phyloP scores from a whole-genome alignment of 1,284 basidiomycete genomes.

The Apiotrichum mycotoxinovorans region DNA sequence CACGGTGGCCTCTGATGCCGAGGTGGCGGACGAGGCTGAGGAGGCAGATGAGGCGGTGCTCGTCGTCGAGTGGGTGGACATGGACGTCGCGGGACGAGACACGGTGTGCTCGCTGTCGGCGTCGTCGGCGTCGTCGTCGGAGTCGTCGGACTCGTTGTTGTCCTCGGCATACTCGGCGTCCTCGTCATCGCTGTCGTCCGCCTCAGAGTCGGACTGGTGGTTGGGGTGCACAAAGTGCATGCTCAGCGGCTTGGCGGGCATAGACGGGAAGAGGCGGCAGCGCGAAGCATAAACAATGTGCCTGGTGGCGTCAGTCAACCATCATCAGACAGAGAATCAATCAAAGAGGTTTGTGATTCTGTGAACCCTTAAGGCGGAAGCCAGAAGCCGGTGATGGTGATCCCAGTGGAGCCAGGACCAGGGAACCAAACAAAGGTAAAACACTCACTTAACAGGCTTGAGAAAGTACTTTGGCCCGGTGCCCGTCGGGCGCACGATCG shows the following conservation, averaged over 20 bases:
- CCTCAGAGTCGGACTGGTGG: background rate
- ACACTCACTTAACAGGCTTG: slow-evolving; percentile 27
- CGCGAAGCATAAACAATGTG: slow-evolving; percentile 30
- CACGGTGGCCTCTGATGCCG: too few relatives aligned
- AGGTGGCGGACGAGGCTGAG: slow-evolving; percentile 31
- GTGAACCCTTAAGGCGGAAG: too few relatives aligned
- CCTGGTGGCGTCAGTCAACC: slow-evolving; percentile 11
- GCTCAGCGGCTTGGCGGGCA: background rate
- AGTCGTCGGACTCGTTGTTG: background rate
- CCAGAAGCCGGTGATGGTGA: too few relatives aligned
- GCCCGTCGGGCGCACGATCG: slow-evolving; percentile 10
- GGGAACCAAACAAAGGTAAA: background rate
- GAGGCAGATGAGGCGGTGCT: slow-evolving; percentile 1
- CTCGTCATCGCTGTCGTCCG: background rate
- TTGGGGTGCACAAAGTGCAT: background rate
- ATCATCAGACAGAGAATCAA: background rate
- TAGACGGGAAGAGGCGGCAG: slow-evolving; percentile 26
- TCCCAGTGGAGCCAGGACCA: too few relatives aligned
- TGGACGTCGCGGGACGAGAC: background rate
- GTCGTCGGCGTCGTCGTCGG: background rate
- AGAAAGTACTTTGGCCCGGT: slow-evolving; percentile 3
- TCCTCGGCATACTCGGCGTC: background rate
- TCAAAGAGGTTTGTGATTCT: too few relatives aligned
- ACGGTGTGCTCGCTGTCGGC: background rate
- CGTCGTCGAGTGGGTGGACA: background rate